Base-by-base conservation (phyloP, 2,329 filamentous ascomycete genomes). In the Calonectria pteridis region DNA sequence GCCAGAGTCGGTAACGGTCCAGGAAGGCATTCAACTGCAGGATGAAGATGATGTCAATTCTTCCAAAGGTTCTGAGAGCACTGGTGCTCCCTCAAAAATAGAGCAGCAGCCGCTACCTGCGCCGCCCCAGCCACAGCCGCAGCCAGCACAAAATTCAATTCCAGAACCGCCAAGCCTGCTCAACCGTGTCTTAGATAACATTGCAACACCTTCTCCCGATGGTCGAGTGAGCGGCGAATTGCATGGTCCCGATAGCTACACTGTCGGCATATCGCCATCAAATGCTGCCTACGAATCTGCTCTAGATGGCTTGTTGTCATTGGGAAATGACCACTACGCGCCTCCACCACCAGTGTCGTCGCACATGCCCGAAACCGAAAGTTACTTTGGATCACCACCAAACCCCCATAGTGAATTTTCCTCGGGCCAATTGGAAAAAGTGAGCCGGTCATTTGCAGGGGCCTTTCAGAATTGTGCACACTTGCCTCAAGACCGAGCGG, bases 251-350 rank as follows among this genome's bases (percentile, higher is more conserved):
- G 65, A 40, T 29, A 77, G 51, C 55, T 79, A 79, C 53, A 73
- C 70, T 4, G 68, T 76, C 33, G 73, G 68, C 2, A 73, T 76
- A 26, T 81, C 79, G 2, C 76, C 79, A 16, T 73, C 73, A 4
- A 77, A 77, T 35, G 74, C 77, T 43, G 79, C 79, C 11, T 84
- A 84, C 62, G 80, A 84, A 71, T 83, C 81, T 6, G 83, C 83
- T 4, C 75, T 85, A 13, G 79, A 83, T 33, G 83, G 81, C 0
- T 76, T 85, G 3, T 64, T 84, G 3, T 83, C 83, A 0, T 78
- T 87, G 5, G 83, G 84, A 2, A 77, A 77, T 20, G 79, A 82
- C 33, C 70, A 75, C n/a, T 72, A 77, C 70, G 59, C 46, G n/a
- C 71, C 73, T 20, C 62, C 66, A 6, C 62, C 74, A 37, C 62